Conservation (phyloP, 2,329 filamentous ascomycete genomes). For the Colletotrichum sp. region DNA sequence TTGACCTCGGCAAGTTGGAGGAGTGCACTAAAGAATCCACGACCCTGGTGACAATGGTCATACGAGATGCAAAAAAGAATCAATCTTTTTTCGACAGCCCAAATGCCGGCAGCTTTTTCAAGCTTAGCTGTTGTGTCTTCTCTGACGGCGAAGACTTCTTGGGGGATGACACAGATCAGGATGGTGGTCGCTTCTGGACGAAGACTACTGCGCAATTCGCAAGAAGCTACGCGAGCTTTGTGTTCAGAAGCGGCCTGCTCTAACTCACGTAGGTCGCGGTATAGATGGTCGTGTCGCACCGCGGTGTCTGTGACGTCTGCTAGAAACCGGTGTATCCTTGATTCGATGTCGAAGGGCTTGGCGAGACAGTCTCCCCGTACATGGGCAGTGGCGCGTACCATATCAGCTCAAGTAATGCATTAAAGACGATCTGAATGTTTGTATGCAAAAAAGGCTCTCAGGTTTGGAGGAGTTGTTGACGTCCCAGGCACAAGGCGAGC, state of each 20-base stretch:
- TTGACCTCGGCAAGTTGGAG: neutral
- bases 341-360: too few species aligned
- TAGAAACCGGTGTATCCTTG: too few species aligned
- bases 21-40: neutral
- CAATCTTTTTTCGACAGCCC: neutral
- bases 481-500: too few species aligned
- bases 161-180: neutral
- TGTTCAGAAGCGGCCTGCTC: neutral
- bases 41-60: neutral
- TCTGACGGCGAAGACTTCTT: neutral
- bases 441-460: too few species aligned
- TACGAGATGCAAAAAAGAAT: neutral
- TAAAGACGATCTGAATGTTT: too few species aligned
- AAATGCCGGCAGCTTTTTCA: neutral
- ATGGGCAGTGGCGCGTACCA: too few species aligned
- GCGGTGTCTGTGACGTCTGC: too few species aligned
- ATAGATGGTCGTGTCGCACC: too few species aligned
- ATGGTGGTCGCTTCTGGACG: neutral
- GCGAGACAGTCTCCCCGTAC: too few species aligned
- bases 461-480: too few species aligned
- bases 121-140: neutral
- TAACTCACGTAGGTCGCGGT: neutral
- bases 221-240: neutral
- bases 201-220: neutral
- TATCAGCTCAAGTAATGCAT: too few species aligned